Base-by-base conservation (phyloP, 192 early-diverging fungal species). In the Ambispora gerdemannii region DNA sequence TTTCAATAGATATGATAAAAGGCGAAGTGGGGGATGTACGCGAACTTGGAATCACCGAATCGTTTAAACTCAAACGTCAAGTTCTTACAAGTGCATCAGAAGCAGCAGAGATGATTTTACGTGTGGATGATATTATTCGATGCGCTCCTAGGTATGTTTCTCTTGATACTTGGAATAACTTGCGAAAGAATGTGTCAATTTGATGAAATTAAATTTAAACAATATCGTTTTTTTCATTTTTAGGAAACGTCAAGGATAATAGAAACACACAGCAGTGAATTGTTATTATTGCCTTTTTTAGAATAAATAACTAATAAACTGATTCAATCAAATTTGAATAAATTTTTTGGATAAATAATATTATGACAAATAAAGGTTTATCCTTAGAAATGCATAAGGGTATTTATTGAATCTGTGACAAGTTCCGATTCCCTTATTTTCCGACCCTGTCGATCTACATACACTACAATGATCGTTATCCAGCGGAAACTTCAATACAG, bases 51-150 rank as follows among this genome's bases (percentile, higher is more conserved):
- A 93, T 99, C 76, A 96, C 94, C 35, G 97, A 99, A 79, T 93
- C 91, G 24, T 97, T 88, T 87, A 99, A 97, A 83, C 85, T 97
- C 56, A 99, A 99, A 86, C 86, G 89, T 56, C 90, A 92, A 78
- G 95, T 97, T 28, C 82, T 99, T 33, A 80, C 96, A 66, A 91
- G 89, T 76, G 95, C 97, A 13, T 87, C 92, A 7, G 97, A 99
- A 80, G 97, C 95, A 1, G 92, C 94, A 11, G 95, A 97, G 77
- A 92, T 95, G 91, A 97, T 99, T 77, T 82, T 99, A 63, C 88
- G 97, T 61, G 95, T 99, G 11, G 95, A 99, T 76, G 92, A 99
- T 78, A 99, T 99, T 71, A 93, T 99, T 78, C 91, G 95, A 70
- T 93, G 92, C 72, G 91, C 91, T 52, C 91, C 92, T 63, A 76